These are phyloP conservation scores for Aspergillus bertholletiae DNA, from an alignment of 495 filamentous ascomycete genomes.

Conservation along the genomic window DNA sequence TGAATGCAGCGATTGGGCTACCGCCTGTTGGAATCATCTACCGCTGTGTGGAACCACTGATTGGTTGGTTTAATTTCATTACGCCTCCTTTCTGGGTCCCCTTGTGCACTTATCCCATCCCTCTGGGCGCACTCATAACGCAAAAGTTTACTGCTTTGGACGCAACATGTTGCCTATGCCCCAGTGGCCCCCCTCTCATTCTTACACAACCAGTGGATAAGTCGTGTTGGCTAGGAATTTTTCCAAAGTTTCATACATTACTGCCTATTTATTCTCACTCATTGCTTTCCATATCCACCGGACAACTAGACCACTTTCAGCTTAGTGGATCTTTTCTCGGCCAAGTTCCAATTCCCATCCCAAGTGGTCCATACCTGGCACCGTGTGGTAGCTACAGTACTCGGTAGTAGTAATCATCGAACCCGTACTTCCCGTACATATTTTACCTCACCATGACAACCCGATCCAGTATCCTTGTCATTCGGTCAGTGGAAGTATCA, in stretches of 20 bases:
- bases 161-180: constrained; percentile 10
- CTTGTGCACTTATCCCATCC: constrained; percentile 5
- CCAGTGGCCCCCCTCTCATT: constrained; percentile 2
- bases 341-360: constrained; percentile 8
- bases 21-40: constrained; percentile 8
- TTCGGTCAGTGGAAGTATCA: constrained; percentile 1
- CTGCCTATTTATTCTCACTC: neutral
- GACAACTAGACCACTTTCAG: constrained; percentile 6
- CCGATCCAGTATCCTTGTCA: constrained; percentile 10
- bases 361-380: constrained; percentile 15
- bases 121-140: neutral
- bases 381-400: too few species aligned
- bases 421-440: neutral
- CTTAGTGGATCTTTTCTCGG: constrained; percentile 1
- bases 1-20: constrained; percentile 10
- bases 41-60: neutral
- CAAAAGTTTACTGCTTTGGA: constrained; percentile 7
- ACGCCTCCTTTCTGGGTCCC: constrained; percentile 9
- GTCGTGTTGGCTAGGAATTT: neutral
- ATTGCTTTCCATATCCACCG: neutral
- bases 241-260: constrained; percentile 4
- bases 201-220: constrained; percentile 10
- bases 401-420: neutral
- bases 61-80: constrained; percentile 3
- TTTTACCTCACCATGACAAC: constrained; percentile 4